Evolutionary conservation across 2,329 filamentous ascomycete genomes (phyloP), one percentile per base, ranked within the genome.

Genomic region (Alternaria viburni): DNA sequence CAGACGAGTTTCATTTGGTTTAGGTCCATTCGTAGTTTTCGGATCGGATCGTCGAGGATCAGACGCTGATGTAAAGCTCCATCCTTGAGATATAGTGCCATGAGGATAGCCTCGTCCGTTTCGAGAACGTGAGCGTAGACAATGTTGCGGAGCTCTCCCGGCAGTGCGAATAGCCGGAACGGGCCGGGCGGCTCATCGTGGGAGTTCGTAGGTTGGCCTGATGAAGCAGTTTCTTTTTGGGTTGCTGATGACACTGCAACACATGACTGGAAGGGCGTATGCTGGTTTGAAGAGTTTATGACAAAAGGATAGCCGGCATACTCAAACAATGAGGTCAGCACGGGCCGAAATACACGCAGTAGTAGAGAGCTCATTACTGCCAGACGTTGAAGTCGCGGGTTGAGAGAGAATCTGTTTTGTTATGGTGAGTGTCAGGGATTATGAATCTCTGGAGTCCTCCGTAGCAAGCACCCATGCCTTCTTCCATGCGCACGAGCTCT

Each of bases 11-110:
- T 41, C 36, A 41, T 41, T 41, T 41, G 36, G n/a, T 41, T 41
- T 11, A 41, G 36, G 1, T 41, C n/a, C 1, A 3, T 17, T 2
- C n/a, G 36, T 3, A 6, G 15, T 1, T 36, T n/a, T 36, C 0
- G 1, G 4, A 15, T 9, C 4, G 32, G 32, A 3, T 36, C 32
- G 1, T 36, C 7, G 8, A 36, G 8, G 36, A 41, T 10, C 0
- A 41, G 15, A 17, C 43, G 43, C 12, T 17, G 17, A 2, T 45
- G 17, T 17, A 11, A 3, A 4, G 0, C 6, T 21, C 43, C 43
- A 1, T 45, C 0, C 17, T 21, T 45, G 12, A 12, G 3, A 1
- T 45, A 21, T 21, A 17, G 43, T 21, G 19, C 43, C 17, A 45
- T 45, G 17, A 19, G 17, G 10, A 45, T 45, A 3, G 17, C 3